Conservation (phyloP, 2,329 filamentous ascomycete species). For the Madurella fahalii region DNA sequence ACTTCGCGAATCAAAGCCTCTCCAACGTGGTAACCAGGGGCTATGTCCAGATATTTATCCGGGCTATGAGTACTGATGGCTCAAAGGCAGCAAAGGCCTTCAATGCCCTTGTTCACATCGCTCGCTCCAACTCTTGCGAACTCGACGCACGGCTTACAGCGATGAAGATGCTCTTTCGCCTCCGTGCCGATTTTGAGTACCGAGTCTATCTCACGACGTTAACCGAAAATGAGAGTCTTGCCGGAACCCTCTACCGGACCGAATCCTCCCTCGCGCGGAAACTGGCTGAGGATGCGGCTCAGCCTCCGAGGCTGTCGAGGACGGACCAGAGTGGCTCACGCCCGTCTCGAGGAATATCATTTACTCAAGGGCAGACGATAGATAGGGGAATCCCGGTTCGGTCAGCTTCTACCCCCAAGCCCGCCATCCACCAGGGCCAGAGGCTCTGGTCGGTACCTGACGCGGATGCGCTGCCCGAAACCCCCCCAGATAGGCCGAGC, state of each 20-base stretch:
- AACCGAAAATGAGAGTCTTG: constrained; percentile 69
- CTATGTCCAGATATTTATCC: constrained; percentile 72
- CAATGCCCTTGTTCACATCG: constrained; percentile 60
- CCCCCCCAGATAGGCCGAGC: constrained; percentile 44
- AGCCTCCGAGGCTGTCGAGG: constrained; percentile 41
- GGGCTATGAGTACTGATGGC: constrained; percentile 62
- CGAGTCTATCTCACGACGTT: constrained; percentile 67
- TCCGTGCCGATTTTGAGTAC: constrained; percentile 78
- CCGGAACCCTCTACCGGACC: constrained; percentile 65
- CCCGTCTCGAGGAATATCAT: constrained; percentile 49
- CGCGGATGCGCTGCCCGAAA: constrained; percentile 49
- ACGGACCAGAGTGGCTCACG: constrained; percentile 41
- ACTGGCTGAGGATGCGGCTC: constrained; percentile 48
- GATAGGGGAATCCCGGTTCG: constrained; percentile 42
- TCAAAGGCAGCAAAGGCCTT: constrained; percentile 62
- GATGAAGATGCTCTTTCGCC: constrained; percentile 74
- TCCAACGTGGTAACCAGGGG: constrained; percentile 69
- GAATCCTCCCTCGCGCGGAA: constrained; percentile 50
- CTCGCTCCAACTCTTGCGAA: constrained; percentile 55
- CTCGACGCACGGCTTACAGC: constrained; percentile 67
- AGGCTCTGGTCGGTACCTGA: constrained; percentile 59
- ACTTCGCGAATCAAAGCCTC: constrained; percentile 44
- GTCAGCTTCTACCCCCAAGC: constrained; percentile 39
- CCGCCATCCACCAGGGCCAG: constrained; percentile 37
- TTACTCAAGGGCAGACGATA: constrained; percentile 43